A percentile compares a stretch with the other conserved stretches of the same genome.
phyloP scores from a whole-genome alignment of 2,329 filamentous ascomycete species.

The Thermothelomyces thermophilus region DNA sequence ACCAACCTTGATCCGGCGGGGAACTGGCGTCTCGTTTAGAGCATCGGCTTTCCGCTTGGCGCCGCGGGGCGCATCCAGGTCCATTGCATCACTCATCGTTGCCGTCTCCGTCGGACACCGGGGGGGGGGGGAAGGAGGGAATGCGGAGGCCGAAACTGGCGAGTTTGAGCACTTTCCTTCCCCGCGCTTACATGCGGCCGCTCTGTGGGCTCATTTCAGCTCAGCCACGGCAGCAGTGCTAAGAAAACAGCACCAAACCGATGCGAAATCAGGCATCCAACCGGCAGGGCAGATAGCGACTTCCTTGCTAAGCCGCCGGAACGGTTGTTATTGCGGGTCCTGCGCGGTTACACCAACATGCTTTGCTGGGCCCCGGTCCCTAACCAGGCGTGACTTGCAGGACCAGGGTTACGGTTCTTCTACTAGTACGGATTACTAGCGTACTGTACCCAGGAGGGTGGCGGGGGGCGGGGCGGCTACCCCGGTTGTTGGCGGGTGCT shows the following conservation, averaged over 20 bases:
- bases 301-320: slow-evolving; percentile 2
- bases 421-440: no score
- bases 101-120: not conserved
- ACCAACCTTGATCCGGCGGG: slow-evolving; percentile 42
- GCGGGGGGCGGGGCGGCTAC: no score
- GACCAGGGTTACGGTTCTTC: no score
- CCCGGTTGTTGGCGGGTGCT: slow-evolving; percentile 1
- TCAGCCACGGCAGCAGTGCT: not conserved
- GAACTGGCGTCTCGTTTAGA: slow-evolving; percentile 25
- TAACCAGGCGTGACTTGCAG: not conserved
- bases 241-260: not conserved
- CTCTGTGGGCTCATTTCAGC: slow-evolving; percentile 11
- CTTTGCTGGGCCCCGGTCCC: no score
- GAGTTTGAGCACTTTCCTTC: slow-evolving; percentile 1
- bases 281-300: slow-evolving; percentile 1
- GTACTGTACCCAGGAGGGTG: no score
- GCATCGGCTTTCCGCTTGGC: slow-evolving; percentile 44
- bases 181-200: slow-evolving; percentile 1
- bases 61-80: slow-evolving; percentile 38
- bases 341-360: not conserved
- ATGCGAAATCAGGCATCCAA: slow-evolving; percentile 4
- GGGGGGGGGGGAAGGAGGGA: not conserved
- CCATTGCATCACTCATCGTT: slow-evolving; percentile 38
- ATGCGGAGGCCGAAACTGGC: not conserved
- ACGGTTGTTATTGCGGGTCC: not conserved